Conservation (phyloP, 352 stramenopile species). For the Pythium coloratum region DNA sequence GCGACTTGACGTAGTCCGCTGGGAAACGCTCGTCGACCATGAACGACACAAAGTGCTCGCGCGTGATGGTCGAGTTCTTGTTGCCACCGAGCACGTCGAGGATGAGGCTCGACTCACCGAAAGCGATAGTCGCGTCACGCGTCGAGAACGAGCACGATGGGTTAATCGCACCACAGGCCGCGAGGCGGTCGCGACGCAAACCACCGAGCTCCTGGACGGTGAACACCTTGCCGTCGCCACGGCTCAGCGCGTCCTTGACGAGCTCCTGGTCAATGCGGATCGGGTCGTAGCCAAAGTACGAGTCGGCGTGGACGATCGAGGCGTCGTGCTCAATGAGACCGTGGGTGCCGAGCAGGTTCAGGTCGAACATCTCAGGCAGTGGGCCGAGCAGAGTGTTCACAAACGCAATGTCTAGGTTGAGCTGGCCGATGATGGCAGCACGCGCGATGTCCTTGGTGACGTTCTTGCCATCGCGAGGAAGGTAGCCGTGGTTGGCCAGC, state of each 20-base stretch:
- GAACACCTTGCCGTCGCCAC: neutral
- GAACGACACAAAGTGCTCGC: neutral
- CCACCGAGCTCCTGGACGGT: slow-evolving; percentile 9
- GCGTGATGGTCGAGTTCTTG: neutral
- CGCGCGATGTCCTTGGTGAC: slow-evolving; percentile 33
- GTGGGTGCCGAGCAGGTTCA: slow-evolving; percentile 44
- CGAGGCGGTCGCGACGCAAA: slow-evolving; percentile 9
- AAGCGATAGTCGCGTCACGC: neutral
- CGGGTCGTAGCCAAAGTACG: slow-evolving; percentile 37
- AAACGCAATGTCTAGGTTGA: slow-evolving; percentile 41
- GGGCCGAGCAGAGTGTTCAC: slow-evolving; percentile 25
- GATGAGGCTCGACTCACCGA: neutral
- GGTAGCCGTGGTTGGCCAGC: slow-evolving; percentile 55
- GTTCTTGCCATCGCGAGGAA: slow-evolving; percentile 50
- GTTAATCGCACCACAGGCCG: slow-evolving; percentile 7
- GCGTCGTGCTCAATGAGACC: slow-evolving; percentile 35
- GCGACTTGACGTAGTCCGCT: neutral
- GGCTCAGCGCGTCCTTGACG: slow-evolving; percentile 29
- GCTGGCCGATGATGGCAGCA: slow-evolving; percentile 35
- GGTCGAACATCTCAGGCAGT: slow-evolving; percentile 37
- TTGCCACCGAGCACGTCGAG: neutral
- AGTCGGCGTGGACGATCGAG: slow-evolving; percentile 36
- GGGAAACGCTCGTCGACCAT: neutral
- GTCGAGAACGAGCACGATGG: slow-evolving; percentile 5
- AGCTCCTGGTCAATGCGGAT: slow-evolving; percentile 30